Conservation (phyloP, 352 stramenopile species). For the Thraustochytrium striatum region DNA sequence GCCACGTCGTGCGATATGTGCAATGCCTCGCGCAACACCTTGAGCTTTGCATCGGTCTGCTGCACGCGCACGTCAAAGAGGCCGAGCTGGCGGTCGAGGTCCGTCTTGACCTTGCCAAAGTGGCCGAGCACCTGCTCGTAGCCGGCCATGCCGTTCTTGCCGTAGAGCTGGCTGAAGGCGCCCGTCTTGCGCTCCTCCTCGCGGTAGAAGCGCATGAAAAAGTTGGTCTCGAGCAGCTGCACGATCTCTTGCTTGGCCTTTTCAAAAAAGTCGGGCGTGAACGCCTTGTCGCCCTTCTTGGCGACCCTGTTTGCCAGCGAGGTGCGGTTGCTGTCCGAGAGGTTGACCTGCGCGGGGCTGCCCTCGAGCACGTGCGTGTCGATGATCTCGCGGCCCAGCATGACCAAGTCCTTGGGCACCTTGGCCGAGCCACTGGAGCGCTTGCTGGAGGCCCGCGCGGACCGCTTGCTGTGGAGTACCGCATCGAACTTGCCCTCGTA, state of each 20-base stretch:
- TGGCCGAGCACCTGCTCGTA: constrained; percentile 31
- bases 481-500: constrained; percentile 34
- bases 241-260: constrained; percentile 41
- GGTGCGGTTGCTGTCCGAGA: neutral
- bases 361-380: constrained; percentile 1
- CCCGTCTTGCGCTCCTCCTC: constrained; percentile 43
- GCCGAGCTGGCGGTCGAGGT: constrained; percentile 4
- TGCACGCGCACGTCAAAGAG: neutral
- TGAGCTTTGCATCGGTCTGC: constrained; percentile 2
- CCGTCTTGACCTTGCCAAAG: constrained; percentile 40
- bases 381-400: constrained; percentile 26
- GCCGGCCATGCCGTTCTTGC: constrained; percentile 30
- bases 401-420: constrained; percentile 23
- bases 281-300: neutral
- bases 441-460: neutral
- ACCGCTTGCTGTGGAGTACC: neutral
- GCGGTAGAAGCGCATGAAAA: constrained; percentile 45
- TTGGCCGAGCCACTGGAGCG: neutral
- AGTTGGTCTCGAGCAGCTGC: constrained; percentile 46
- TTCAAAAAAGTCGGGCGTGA: constrained; percentile 19
- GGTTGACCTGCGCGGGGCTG: constrained; percentile 17
- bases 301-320: neutral
- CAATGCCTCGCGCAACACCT: constrained; percentile 3
- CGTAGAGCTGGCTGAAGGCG: constrained; percentile 10
- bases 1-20: constrained; percentile 39